phyloP scores from a whole-genome alignment of 148 eudicot species.

The Rhododendron griersonianum region DNA sequence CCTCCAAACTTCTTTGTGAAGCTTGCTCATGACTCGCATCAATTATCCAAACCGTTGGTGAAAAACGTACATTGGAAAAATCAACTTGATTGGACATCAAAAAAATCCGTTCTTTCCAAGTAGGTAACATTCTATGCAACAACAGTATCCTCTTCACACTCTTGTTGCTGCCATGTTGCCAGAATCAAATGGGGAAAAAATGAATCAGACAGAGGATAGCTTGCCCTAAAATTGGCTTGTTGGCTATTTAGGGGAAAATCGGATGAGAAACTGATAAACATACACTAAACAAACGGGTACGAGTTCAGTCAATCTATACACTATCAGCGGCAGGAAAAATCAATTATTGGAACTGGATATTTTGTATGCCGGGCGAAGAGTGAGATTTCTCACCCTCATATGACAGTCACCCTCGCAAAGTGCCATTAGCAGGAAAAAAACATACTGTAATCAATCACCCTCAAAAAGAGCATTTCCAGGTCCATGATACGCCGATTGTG shows the following conservation, averaged over 20 bases:
- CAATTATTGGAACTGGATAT: neutral
- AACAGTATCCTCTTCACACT: neutral
- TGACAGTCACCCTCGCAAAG: neutral
- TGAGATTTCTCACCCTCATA: neutral
- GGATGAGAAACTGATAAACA: neutral
- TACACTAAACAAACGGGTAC: neutral
- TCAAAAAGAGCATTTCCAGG: neutral
- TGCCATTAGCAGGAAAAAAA: neutral
- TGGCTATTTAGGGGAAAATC: neutral
- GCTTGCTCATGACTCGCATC: too few relatives aligned
- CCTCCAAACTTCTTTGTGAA: too few relatives aligned
- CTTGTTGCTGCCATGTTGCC: too few relatives aligned
- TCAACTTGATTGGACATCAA: neutral
- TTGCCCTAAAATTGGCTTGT: neutral
- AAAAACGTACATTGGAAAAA: too few relatives aligned
- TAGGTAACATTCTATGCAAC: neutral
- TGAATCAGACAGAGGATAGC: neutral
- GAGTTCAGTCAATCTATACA: neutral
- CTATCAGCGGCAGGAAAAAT: neutral
- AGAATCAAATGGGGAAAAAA: too few relatives aligned
- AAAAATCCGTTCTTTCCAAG: neutral
- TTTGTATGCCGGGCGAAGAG: neutral
- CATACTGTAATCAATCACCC: neutral
- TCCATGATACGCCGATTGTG: neutral
- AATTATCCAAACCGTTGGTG: neutral